A percentile compares a stretch with the other conserved stretches of the same genome.
Evolutionary conservation across 2,329 filamentous ascomycete species (phyloP).

Genomic region (Claviceps purpurea): DNA sequence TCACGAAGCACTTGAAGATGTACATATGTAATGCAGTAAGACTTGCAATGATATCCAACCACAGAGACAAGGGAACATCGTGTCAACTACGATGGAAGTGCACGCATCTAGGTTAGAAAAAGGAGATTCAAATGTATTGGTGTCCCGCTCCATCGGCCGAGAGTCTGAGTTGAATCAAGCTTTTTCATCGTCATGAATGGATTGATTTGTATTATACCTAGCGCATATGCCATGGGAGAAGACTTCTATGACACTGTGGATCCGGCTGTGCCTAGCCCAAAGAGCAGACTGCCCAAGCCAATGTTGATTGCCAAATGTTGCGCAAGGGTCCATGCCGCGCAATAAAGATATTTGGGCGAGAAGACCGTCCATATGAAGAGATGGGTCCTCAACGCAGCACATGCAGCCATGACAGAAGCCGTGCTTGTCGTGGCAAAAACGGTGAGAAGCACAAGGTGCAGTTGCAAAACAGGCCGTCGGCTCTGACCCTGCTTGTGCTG

Average conservation of each 20-base stretch:
- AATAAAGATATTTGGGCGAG: conserved; percentile 90
- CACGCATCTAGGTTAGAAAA: neutral
- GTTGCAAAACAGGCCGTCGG: conserved; percentile 20
- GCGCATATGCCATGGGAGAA: neutral
- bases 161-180: too few species aligned
- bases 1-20: neutral
- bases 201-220: too few species aligned
- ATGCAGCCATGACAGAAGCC: conserved; percentile 74
- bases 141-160: neutral
- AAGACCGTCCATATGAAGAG: conserved; percentile 99
- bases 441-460: conserved; percentile 53
- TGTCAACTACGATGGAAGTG: too few species aligned
- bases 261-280: conserved; percentile 31
- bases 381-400: conserved; percentile 71
- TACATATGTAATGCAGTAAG: neutral
- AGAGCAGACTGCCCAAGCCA: conserved; percentile 43
- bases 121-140: neutral
- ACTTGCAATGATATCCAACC: neutral
- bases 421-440: conserved; percentile 54
- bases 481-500: conserved; percentile 14
- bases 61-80: neutral
- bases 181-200: too few species aligned
- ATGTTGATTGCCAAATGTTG: conserved; percentile 69
- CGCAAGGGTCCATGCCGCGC: conserved; percentile 72
- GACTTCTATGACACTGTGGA: neutral